phyloP scores from a whole-genome alignment of 176 grass and related monocot species.

The Saccharum officinarum region DNA sequence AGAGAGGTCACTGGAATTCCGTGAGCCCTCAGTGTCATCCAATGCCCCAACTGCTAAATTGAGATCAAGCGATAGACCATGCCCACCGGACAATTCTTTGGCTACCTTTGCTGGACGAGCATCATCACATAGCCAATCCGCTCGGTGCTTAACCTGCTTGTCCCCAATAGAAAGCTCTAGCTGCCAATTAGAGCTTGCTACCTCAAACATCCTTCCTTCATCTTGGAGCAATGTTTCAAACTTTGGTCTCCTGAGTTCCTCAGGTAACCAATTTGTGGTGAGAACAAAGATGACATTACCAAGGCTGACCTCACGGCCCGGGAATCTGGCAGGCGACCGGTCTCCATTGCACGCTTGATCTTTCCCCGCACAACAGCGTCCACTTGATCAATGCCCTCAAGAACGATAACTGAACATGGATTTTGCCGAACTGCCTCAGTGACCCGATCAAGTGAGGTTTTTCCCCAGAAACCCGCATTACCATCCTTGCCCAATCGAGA shows the following conservation, averaged over 20 bases:
- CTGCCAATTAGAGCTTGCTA: constrained; percentile 60
- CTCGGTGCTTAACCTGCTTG: constrained; percentile 62
- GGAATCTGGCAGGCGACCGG: constrained; percentile 80
- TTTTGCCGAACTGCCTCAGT: constrained; percentile 78
- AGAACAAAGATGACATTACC: constrained; percentile 86
- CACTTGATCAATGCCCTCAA: constrained; percentile 78
- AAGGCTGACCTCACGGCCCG: constrained; percentile 77
- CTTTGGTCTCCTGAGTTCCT: constrained; percentile 51
- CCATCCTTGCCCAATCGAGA: constrained; percentile 25
- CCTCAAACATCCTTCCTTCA: constrained; percentile 73
- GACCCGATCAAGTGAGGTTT: constrained; percentile 69
- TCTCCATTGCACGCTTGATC: constrained; percentile 85
- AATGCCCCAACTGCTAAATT: constrained; percentile 68
- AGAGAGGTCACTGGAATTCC: constrained; percentile 85
- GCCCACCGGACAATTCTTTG: constrained; percentile 54
- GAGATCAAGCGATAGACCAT: constrained; percentile 71
- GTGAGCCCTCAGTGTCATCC: constrained; percentile 75
- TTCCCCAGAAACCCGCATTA: constrained; percentile 60
- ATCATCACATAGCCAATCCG: constrained; percentile 66
- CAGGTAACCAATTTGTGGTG: constrained; percentile 75
- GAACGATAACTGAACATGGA: constrained; percentile 82
- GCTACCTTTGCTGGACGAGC: constrained; percentile 56
- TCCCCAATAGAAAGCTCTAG: constrained; percentile 70
- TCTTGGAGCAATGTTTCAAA: constrained; percentile 45
- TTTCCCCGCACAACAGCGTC: constrained; percentile 63